Percentiles rank a stretch among this genome's conserved stretches.
phyloP scores from a whole-genome alignment of 2,329 filamentous ascomycete genomes.

The Stachybotrys chlorohalonatus region DNA sequence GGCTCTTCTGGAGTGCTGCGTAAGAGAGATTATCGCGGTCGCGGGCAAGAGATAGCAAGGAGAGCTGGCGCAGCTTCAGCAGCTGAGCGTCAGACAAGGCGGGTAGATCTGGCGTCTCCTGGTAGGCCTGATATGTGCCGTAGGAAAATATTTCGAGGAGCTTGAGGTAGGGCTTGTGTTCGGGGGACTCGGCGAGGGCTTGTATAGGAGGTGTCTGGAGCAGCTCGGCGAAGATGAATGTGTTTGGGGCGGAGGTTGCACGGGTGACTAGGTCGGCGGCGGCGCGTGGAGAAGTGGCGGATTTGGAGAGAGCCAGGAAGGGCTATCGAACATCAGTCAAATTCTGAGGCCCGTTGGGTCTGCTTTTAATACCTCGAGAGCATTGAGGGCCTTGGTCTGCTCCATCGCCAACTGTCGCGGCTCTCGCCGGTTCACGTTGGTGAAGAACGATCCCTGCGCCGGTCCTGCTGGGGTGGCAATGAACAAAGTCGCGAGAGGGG shows the following conservation, averaged over 20 bases:
- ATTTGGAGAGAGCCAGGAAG: constrained; percentile 83
- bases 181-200: constrained; percentile 50
- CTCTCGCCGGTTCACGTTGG: background rate
- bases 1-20: constrained; percentile 51
- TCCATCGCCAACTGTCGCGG: constrained; percentile 46
- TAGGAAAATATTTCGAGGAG: constrained; percentile 86
- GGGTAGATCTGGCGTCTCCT: constrained; percentile 47
- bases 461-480: too few species aligned
- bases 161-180: constrained; percentile 55
- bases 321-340: constrained; percentile 49
- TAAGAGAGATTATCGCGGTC: constrained; percentile 65
- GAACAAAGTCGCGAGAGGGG: too few species aligned
- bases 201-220: constrained; percentile 73
- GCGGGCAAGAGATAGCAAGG: constrained; percentile 71
- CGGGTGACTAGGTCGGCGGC: constrained; percentile 78
- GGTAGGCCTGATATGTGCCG: constrained; percentile 77
- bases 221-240: constrained; percentile 92
- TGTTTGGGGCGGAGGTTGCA: constrained; percentile 82
- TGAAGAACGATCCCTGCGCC: too few species aligned
- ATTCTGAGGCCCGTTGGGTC: too few species aligned
- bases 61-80: constrained; percentile 83
- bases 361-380: constrained; percentile 42
- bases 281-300: constrained; percentile 73
- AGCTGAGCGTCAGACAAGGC: constrained; percentile 62
- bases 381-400: constrained; percentile 59